Evolutionary conservation across 1,284 basidiomycete species (phyloP).

Genomic region (Cryptococcus sp.): DNA sequence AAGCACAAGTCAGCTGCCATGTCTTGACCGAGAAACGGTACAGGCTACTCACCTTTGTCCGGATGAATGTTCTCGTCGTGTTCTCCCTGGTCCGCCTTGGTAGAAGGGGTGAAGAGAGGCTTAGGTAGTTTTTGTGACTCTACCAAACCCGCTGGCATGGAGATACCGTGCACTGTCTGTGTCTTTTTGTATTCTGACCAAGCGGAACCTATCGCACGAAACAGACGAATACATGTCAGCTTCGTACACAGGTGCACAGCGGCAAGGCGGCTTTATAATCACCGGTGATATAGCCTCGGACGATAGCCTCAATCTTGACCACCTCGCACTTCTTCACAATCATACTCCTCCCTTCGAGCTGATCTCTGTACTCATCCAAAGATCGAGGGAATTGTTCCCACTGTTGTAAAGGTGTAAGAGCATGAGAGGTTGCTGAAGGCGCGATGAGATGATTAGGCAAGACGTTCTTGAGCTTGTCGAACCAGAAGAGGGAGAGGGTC

Average conservation of each 20-base stretch:
- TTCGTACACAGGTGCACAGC: too few relatives aligned
- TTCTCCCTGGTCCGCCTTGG: slow-evolving; percentile 90
- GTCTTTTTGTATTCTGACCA: slow-evolving; percentile 91
- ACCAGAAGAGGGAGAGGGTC: slow-evolving; percentile 92
- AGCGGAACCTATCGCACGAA: slow-evolving; percentile 69
- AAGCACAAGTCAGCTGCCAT: background rate
- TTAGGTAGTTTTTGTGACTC: slow-evolving; percentile 81
- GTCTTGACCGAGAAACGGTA: background rate
- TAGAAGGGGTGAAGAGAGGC: slow-evolving; percentile 93
- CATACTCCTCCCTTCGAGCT: slow-evolving; percentile 84
- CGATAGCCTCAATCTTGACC: slow-evolving; percentile 94
- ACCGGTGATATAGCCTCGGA: slow-evolving; percentile 95
- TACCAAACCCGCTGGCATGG: slow-evolving; percentile 71
- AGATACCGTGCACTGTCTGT: slow-evolving; percentile 86
- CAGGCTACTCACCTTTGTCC: slow-evolving; percentile 63
- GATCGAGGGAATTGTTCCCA: slow-evolving; percentile 71
- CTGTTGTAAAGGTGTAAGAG: slow-evolving; percentile 55
- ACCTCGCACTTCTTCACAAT: slow-evolving; percentile 88
- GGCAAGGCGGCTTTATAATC: slow-evolving; percentile 23
- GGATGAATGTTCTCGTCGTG: slow-evolving; percentile 99
- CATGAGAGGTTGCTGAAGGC: slow-evolving; percentile 46
- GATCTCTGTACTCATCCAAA: slow-evolving; percentile 60
- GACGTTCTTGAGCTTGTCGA: slow-evolving; percentile 72
- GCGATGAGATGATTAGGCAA: slow-evolving; percentile 88
- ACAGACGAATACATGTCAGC: too few relatives aligned